Evolutionary conservation across 495 filamentous ascomycete genomes (phyloP).

Genomic region (Parachaetomium inaequale): DNA sequence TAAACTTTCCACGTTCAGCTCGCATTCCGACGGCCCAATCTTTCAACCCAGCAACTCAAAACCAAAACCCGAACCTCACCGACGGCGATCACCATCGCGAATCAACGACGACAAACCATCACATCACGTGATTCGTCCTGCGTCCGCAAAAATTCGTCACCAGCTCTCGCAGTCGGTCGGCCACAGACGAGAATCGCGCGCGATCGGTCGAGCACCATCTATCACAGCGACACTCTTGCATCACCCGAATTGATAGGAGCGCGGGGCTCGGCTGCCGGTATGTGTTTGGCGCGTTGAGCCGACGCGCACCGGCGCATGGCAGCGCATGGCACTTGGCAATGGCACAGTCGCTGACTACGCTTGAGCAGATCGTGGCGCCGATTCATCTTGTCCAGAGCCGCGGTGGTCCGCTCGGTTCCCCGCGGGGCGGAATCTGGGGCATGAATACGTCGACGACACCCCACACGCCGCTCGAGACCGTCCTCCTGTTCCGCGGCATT

Average conservation of each 20-base stretch:
- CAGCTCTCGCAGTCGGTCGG: background rate
- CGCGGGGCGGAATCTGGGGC: slow-evolving; percentile 53
- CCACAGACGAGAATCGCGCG: background rate
- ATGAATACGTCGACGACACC: slow-evolving; percentile 52
- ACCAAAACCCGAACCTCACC: slow-evolving; percentile 1
- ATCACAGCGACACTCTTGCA: background rate
- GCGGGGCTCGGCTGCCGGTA: slow-evolving; percentile 28
- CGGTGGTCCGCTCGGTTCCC: slow-evolving; percentile 53
- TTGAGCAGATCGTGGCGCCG: slow-evolving; percentile 48
- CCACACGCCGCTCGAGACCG: slow-evolving; percentile 78
- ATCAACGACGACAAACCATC: slow-evolving; percentile 18
- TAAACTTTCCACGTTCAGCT: background rate
- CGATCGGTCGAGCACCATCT: background rate
- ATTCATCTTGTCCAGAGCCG: slow-evolving; percentile 47
- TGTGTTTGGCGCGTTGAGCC: slow-evolving; percentile 16
- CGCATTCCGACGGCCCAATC: background rate
- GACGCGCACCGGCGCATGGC: background rate
- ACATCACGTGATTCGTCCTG: slow-evolving; percentile 40
- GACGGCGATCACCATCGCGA: slow-evolving; percentile 6
- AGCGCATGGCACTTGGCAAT: background rate
- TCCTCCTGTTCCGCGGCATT: slow-evolving; percentile 86
- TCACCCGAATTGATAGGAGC: slow-evolving; percentile 16
- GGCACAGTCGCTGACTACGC: slow-evolving; percentile 5
- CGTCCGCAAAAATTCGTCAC: slow-evolving; percentile 34
- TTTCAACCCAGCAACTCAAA: background rate